These are phyloP conservation scores for Xerocomellus intermedius DNA, from an alignment of 768 basidiomycete species.

Conservation along the genomic window DNA sequence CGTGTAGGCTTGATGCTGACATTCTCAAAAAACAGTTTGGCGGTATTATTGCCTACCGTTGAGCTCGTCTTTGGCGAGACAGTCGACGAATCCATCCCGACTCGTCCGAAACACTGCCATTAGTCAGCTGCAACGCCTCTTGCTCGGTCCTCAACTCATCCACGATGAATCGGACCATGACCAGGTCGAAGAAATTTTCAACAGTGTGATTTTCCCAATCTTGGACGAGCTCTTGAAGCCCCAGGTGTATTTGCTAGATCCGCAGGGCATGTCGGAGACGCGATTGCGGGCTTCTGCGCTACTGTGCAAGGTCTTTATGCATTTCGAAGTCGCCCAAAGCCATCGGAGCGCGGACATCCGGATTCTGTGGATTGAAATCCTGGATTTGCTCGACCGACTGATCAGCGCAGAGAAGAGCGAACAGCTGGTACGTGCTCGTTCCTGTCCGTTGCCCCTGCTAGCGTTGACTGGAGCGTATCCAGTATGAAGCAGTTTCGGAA, in stretches of 20 bases:
- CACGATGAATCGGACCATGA: constrained; percentile 55
- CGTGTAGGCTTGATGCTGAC: constrained; percentile 3
- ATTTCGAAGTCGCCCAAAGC: constrained; percentile 77
- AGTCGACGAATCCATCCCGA: constrained; percentile 80
- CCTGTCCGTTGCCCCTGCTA: background rate
- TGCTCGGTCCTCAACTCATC: constrained; percentile 73
- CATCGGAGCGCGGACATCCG: constrained; percentile 60
- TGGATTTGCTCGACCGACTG: constrained; percentile 85
- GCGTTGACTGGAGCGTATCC: constrained; percentile 4
- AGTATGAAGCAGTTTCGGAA: constrained; percentile 96
- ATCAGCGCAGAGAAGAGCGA: constrained; percentile 86
- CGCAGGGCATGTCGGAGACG: constrained; percentile 87
- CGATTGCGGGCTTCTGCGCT: constrained; percentile 84
- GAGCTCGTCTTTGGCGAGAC: constrained; percentile 68
- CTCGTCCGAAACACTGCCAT: constrained; percentile 83
- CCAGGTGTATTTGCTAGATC: constrained; percentile 74
- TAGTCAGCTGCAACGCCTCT: constrained; percentile 75
- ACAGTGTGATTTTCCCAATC: constrained; percentile 85
- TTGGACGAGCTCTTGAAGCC: constrained; percentile 89
- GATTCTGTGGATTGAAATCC: constrained; percentile 82
- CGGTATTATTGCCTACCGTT: constrained; percentile 73
- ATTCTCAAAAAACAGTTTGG: constrained; percentile 57
- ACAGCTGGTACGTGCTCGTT: constrained; percentile 58
- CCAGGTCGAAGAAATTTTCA: constrained; percentile 83
- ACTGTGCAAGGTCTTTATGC: constrained; percentile 94